Conservation (phyloP, 2,329 filamentous ascomycete genomes). For the Colletotrichum melonis region DNA sequence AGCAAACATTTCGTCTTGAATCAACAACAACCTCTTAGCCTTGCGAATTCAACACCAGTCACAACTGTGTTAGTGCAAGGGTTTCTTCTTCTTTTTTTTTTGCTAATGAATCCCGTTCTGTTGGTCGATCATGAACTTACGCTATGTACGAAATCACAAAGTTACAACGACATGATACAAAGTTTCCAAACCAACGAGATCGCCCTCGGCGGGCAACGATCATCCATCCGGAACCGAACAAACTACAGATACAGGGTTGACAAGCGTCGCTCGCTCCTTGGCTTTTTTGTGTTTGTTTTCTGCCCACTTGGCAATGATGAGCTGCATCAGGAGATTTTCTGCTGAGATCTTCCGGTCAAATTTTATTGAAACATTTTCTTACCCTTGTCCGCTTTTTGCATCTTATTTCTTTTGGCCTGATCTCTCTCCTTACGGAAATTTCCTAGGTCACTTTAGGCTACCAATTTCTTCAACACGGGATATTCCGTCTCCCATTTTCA, state of each 20-base stretch:
- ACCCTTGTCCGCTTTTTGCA: neutral
- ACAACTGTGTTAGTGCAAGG: neutral
- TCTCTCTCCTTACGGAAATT: neutral
- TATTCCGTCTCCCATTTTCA: neutral
- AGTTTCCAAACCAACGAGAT: too few species aligned
- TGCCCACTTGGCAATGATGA: neutral
- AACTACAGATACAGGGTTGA: neutral
- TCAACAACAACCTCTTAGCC: neutral
- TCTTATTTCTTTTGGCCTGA: neutral
- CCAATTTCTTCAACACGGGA: neutral
- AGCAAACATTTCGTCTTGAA: neutral
- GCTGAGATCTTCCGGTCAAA: conserved; percentile 5
- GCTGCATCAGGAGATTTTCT: conserved; percentile 13
- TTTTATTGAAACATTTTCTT: neutral
- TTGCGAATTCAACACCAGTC: neutral
- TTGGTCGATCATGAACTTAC: neutral
- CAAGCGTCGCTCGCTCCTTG: too few species aligned
- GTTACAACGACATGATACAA: too few species aligned
- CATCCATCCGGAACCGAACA: neutral
- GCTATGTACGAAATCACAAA: too few species aligned
- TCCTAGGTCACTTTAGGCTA: neutral
- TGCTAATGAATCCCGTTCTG: neutral
- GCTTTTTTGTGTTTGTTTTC: neutral
- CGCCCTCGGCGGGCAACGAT: too few species aligned
- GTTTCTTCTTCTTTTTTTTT: neutral